Percentiles rank a stretch among this genome's conserved stretches.
These are phyloP conservation scores for Euphrasia confusa DNA, from an alignment of 257 asterid species.

Conservation along the genomic window DNA sequence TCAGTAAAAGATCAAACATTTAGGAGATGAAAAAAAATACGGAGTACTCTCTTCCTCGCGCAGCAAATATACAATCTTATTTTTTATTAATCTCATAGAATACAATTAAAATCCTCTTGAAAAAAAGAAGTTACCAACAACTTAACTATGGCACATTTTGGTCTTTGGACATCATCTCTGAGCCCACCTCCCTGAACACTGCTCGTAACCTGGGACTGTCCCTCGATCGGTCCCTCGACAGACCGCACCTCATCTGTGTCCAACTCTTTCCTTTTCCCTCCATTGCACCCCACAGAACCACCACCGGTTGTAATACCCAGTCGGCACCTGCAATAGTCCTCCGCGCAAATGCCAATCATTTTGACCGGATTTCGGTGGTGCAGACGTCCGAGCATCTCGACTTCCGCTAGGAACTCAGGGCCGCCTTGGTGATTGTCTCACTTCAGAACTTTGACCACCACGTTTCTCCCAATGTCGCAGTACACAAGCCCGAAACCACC, in stretches of 20 bases:
- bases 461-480: slow-evolving; percentile 64
- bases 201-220: no score
- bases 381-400: slow-evolving; percentile 87
- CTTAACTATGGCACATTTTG: no score
- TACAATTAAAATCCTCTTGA: no score
- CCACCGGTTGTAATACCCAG: slow-evolving; percentile 17
- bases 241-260: slow-evolving; percentile 14
- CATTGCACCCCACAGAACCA: slow-evolving; percentile 3
- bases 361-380: slow-evolving; percentile 85
- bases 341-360: slow-evolving; percentile 77
- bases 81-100: no score
- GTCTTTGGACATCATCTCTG: no score
- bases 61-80: no score
- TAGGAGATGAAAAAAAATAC: no score
- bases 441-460: slow-evolving; percentile 78
- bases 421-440: slow-evolving; percentile 75
- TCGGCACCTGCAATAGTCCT: slow-evolving; percentile 56
- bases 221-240: not conserved
- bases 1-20: no score
- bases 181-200: no score
- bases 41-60: no score
- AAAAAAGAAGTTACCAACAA: no score
- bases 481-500: slow-evolving; percentile 94
- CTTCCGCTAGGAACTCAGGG: slow-evolving; percentile 89
- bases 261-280: slow-evolving; percentile 34